Base-by-base conservation (phyloP, 352 stramenopile species). In the Pythium vanterpoolii region DNA sequence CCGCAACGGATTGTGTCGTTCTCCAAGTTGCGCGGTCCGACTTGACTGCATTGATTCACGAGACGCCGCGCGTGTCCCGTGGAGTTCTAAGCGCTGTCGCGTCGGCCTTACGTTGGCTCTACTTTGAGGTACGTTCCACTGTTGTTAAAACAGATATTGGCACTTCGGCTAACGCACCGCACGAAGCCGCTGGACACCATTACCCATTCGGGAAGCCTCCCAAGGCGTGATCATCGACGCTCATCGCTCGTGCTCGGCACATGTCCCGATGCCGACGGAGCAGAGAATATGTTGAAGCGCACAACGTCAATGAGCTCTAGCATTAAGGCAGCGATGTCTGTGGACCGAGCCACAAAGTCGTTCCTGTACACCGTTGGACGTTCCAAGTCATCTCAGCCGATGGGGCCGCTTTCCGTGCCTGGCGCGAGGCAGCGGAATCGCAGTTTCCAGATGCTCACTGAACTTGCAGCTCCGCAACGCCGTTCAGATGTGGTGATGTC, bases 21-120 rank as follows among this genome's bases (percentile, higher is more conserved):
- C 63, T 95, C n/a, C 86, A 73, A 24, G 87, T 95, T 11, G 86
- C 77, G 9, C 73, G 83, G 5, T 68, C 79, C 34, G 76, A 86
- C 26, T 62, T 95, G 34, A 79, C 91, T 14, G 71, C 76, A 0
- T 62, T 95, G 28, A 93, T 95, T 24, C 81, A 81, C 40, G 75
- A 87, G 36, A 91, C 75, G 6, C 76, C 77, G 1, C 73, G 79
- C 14, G 76, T 95, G 4, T 90, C 86, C 0, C 62, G 79, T 59
- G 86, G 86, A 19, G 83, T 93, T n/a, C 55, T 95, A 4, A 88
- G 90, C 48, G 81, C 84, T 0, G 79, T 95, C 21, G 84, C 83
- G 2, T 91, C 81, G 0, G 77, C 85, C 8, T 60, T 95, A 31
- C 77, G 79, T 9, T 85, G 81, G 64, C 62, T 92, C 7, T 95